phyloP scores from a whole-genome alignment of 495 filamentous ascomycete genomes.

The Neurospora terricola region DNA sequence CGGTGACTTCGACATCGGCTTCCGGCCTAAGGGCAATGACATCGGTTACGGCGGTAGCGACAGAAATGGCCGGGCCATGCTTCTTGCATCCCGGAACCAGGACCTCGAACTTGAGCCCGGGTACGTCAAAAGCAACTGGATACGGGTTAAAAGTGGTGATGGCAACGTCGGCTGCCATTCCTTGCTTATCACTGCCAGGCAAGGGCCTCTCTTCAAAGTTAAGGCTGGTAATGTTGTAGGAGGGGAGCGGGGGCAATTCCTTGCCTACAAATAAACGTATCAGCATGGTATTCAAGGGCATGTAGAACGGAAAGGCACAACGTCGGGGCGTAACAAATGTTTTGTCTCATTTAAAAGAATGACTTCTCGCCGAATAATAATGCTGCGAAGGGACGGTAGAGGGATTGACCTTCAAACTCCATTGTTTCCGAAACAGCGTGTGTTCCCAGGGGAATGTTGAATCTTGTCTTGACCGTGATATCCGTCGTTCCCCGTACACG shows the following conservation, averaged over 20 bases:
- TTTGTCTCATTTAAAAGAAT: conserved; percentile 21
- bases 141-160: conserved; percentile 60
- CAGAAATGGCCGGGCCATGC: conserved; percentile 49
- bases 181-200: conserved; percentile 35
- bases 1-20: conserved; percentile 53
- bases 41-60: conserved; percentile 63
- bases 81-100: conserved; percentile 72
- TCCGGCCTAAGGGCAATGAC: conserved; percentile 55
- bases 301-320: neutral
- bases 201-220: conserved; percentile 61
- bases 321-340: neutral
- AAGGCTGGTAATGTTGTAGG: conserved; percentile 65
- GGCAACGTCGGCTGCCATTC: conserved; percentile 69
- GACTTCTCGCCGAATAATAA: conserved; percentile 42
- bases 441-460: conserved; percentile 57
- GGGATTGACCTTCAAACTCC: conserved; percentile 68
- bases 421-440: conserved; percentile 62
- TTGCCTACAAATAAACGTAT: conserved; percentile 31
- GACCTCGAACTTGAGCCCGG: conserved; percentile 72
- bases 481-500: conserved; percentile 59
- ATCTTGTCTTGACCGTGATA: conserved; percentile 63
- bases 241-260: conserved; percentile 66
- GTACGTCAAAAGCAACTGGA: conserved; percentile 62
- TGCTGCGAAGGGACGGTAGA: conserved; percentile 45
- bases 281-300: conserved; percentile 15